Evolutionary conservation across 2,329 filamentous ascomycete genomes (phyloP), one percentile per base, ranked within the genome.

Genomic region (Claviceps digitariae): DNA sequence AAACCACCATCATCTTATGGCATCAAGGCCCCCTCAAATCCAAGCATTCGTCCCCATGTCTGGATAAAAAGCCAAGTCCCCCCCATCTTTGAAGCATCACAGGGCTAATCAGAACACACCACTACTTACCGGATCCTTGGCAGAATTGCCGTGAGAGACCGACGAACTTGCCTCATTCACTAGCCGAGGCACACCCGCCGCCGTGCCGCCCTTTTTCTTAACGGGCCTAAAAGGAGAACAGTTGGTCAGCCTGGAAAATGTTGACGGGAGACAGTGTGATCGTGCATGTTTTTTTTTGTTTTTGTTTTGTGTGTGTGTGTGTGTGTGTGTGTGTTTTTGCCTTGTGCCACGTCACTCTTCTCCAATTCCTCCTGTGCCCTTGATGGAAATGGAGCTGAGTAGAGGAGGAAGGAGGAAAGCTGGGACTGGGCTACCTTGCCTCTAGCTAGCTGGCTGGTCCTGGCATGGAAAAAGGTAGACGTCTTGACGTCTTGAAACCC

Each of bases 141-240:
- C 61, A 48, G 66, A 64, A 67, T 81, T 81, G 68, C 77, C 80
- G 64, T 75, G 74, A 62, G 50, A 21, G 34, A 77, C 70, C 59
- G 82, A 80, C 64, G 78, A 79, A 67, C 75, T 78, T 60, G 79
- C 75, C 68, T 84, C 83, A 67, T 81, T 82, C 72, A 76, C 76
- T 60, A 74, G 70, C 62, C 81, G 79, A 64, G 84, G 78, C 64
- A 87, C 75, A 62, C 84, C 86, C 65, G 83, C 83, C 60, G 82
- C 78, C 58, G 81, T 79, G 60, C 82, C 79, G 56, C 76, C 75
- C 67, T 84, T 85, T 72, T 86, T 88, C 73, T 90, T 90, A 46
- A 70, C 64, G 12, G 86, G 86, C 59, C 86, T 90, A 65, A 5
- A 43, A 31, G n/a, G 49, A 59, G 41, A 21, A 27, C n/a, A n/a